Evolutionary conservation across 2,329 filamentous ascomycete species (phyloP).

Genomic region (Fusarium redolens): DNA sequence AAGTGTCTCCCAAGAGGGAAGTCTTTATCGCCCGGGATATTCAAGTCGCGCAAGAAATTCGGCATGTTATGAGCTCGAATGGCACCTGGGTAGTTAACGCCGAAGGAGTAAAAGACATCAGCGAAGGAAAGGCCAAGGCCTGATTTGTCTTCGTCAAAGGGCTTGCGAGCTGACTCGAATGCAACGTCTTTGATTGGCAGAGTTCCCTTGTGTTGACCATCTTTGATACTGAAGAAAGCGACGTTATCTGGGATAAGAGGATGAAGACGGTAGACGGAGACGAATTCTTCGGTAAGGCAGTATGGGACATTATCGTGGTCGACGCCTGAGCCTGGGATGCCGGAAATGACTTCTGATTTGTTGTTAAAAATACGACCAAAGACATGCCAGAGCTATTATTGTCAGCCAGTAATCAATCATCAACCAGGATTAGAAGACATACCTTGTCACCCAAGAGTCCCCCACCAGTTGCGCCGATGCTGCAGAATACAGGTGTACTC

Average conservation of each 20-base stretch:
- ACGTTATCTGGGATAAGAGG: conserved; percentile 20
- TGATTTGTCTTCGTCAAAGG: neutral
- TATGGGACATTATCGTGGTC: conserved; percentile 18
- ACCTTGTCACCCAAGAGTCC: conserved; percentile 23
- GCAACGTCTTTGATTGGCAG: conserved; percentile 16
- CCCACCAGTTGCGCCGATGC: conserved; percentile 32
- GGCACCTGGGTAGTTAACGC: conserved; percentile 14
- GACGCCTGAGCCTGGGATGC: conserved; percentile 22
- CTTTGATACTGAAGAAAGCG: conserved; percentile 20
- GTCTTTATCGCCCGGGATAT: conserved; percentile 6
- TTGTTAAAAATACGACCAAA: conserved; percentile 21
- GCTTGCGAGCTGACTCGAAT: conserved; percentile 17
- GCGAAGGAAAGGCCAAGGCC: conserved; percentile 1
- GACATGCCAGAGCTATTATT: neutral
- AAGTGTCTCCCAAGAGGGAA: conserved; percentile 15
- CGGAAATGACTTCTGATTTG: conserved; percentile 24
- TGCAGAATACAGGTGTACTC: conserved; percentile 25
- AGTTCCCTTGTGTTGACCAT: conserved; percentile 3
- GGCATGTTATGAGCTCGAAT: conserved; percentile 31
- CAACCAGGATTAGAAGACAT: accelerated
- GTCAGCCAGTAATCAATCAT: accelerated
- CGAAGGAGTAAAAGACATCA: conserved; percentile 26
- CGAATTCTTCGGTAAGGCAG: conserved; percentile 21
- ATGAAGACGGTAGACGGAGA: conserved; percentile 25
- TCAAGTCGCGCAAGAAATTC: conserved; percentile 15